Conservation (phyloP, 2,329 filamentous ascomycete species). For the Paradendryphiella salina region DNA sequence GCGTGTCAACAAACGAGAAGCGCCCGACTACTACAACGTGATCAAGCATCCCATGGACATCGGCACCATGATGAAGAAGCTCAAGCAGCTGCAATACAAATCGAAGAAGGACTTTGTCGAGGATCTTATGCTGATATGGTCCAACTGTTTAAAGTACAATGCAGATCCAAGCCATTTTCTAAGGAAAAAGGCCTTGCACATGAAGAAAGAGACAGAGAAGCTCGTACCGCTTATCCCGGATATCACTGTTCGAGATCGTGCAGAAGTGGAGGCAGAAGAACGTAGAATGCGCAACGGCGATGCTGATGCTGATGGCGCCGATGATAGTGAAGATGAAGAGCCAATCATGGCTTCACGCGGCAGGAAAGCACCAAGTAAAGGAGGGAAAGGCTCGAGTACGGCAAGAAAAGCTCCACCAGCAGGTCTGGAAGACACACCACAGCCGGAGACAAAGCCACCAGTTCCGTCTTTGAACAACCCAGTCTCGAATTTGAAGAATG, state of each 20-base stretch:
- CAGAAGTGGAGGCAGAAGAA: conserved; percentile 77
- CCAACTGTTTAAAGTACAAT: conserved; percentile 96
- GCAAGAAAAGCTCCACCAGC: conserved; percentile 74
- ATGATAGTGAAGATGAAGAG: conserved; percentile 89
- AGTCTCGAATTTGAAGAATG: conserved; percentile 56
- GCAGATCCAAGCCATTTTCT: conserved; percentile 84
- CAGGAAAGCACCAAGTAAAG: conserved; percentile 78
- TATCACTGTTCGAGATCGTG: conserved; percentile 83
- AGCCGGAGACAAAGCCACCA: conserved; percentile 72
- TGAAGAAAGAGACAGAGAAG: conserved; percentile 97
- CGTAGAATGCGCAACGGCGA: conserved; percentile 82
- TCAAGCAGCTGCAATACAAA: conserved; percentile 66
- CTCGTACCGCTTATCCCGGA: conserved; percentile 94
- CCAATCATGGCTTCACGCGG: conserved; percentile 98
- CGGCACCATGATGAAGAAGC: conserved; percentile 96
- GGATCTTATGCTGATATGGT: conserved; percentile 94
- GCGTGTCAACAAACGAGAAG: conserved; percentile 94
- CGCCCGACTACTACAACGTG: conserved; percentile 89
- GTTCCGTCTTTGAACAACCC: conserved; percentile 60
- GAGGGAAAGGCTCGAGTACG: conserved; percentile 65
- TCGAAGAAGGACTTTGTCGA: conserved; percentile 89
- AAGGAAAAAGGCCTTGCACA: conserved; percentile 89
- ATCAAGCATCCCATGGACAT: conserved; percentile 99
- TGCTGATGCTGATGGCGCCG: conserved; percentile 76
- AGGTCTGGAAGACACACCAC: conserved; percentile 77